These are phyloP conservation scores for Gastrolobium villosum DNA, from an alignment of 306 rosid genomes.

Conservation along the genomic window DNA sequence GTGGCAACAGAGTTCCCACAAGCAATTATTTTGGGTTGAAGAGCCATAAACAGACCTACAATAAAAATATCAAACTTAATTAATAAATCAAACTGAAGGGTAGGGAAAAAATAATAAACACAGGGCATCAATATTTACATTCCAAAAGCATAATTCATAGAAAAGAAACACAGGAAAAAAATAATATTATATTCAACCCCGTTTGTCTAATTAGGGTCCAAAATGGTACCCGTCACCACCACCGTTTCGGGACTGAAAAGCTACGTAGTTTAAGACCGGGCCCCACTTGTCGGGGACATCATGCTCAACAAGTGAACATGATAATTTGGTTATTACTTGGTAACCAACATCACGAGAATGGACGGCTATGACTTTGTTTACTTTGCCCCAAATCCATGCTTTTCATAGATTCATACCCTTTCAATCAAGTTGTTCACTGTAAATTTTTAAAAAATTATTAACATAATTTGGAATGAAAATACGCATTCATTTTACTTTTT, in stretches of 20 bases:
- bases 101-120: background rate
- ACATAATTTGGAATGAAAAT: background rate
- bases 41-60: constrained; percentile 91
- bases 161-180: background rate
- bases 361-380: constrained; percentile 47
- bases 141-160: background rate
- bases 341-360: constrained; percentile 44
- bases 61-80: constrained; percentile 37
- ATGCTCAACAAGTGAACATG: constrained; percentile 49
- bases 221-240: constrained; percentile 45
- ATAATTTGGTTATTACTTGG: constrained; percentile 27
- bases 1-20: constrained; percentile 94
- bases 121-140: background rate
- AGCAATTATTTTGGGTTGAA: constrained; percentile 95
- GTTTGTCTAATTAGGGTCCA: constrained; percentile 40
- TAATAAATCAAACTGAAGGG: background rate
- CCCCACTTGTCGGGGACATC: constrained; percentile 81
- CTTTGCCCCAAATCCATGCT: constrained; percentile 39
- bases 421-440: constrained; percentile 20
- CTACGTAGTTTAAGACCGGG: constrained; percentile 47
- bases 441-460: background rate
- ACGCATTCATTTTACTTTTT: too few species aligned
- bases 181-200: constrained; percentile 41
- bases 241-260: constrained; percentile 60
- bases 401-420: constrained; percentile 42